Base-by-base conservation (phyloP, 1,139 yeast genomes). In the Yamadazyma songkhlaensis region DNA sequence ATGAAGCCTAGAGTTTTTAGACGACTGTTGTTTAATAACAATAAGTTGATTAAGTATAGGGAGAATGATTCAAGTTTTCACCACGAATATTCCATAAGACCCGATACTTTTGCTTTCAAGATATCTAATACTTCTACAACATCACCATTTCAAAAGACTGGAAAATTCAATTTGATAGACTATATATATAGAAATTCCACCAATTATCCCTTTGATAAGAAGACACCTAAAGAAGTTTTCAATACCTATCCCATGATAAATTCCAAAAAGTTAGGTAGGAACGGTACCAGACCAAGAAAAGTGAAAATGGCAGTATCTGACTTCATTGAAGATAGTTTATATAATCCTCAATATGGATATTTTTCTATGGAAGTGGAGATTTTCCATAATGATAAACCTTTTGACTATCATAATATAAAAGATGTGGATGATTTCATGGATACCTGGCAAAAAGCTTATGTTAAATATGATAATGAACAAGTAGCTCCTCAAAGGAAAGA, bases 251-350 rank as follows among this genome's bases (percentile, higher is more conserved):
- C 76, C 0, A 46, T 45, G 32, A 62, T 67, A 2, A 79, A 65
- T 30, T 67, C 79, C 9, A 62, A 64, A 23, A 71, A 70, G 40
- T 60, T 84, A 34, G 58, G 75, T 1, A 64, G 71, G 35, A 55
- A 68, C 25, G 62, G 60, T 32, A 51, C 47, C 37, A 67, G 92
- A 24, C 96, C 96, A 0, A 64, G 54, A 26, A 70, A 74, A 30
- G 77, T 79, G 3, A 81, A 84, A 52, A 82, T 87, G 90, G 62
- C 82, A 23, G 65, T 82, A 0, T 67, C 86, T 11, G 95, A 86
- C 51, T 88, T 84, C 57, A 87, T 87, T 41, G 95, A 87, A 49
- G 95, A 87, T 55, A 82, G 94, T 13, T 63, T 87, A 49, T 87
- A 87, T 55, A 84, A 88, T 56, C 89, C 94, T 0, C 54, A 72